Evolutionary conservation across 1,284 basidiomycete species (phyloP).

Genomic region (Serendipita sp.): DNA sequence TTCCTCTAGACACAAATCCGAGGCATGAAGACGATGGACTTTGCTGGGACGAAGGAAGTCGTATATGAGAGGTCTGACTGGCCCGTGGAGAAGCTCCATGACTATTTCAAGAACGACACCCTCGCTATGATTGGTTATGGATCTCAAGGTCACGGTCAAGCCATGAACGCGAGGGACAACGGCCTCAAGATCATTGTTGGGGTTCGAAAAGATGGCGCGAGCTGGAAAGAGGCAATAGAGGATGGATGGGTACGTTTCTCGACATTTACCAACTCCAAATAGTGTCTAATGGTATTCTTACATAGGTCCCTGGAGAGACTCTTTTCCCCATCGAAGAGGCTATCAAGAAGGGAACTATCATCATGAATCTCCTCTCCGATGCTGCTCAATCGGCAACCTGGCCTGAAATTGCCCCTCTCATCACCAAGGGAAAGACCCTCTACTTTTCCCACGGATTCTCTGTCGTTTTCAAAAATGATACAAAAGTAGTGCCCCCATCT

Average conservation of each 20-base stretch:
- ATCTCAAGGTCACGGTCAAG: slow-evolving; percentile 98
- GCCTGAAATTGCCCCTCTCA: slow-evolving; percentile 74
- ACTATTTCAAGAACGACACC: slow-evolving; percentile 99
- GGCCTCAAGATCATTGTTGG: slow-evolving; percentile 98
- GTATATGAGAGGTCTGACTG: slow-evolving; percentile 98
- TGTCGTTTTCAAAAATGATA: slow-evolving; percentile 96
- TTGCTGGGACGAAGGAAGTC: slow-evolving; percentile 87
- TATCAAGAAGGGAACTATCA: slow-evolving; percentile 88
- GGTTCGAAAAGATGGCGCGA: slow-evolving; percentile 92
- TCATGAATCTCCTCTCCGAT: slow-evolving; percentile 99
- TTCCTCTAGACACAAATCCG: slow-evolving; percentile 26
- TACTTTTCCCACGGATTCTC: slow-evolving; percentile 99
- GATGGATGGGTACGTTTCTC: slow-evolving; percentile 78
- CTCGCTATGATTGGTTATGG: slow-evolving; percentile 98
- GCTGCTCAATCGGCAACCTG: slow-evolving; percentile 96
- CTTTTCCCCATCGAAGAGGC: slow-evolving; percentile 98
- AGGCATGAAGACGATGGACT: slow-evolving; percentile 95
- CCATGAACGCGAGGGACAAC: slow-evolving; percentile 97
- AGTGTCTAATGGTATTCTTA: background rate
- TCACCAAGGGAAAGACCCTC: slow-evolving; percentile 98
- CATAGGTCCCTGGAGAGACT: slow-evolving; percentile 83
- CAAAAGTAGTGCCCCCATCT: slow-evolving; percentile 77
- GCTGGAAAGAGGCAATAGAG: slow-evolving; percentile 89
- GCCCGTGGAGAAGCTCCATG: slow-evolving; percentile 94
- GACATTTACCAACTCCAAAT: background rate